A percentile compares a stretch with the other conserved stretches of the same genome.
Evolutionary conservation across 2,329 filamentous ascomycete genomes (phyloP).

Genomic region (Pseudogymnoascus sp.): DNA sequence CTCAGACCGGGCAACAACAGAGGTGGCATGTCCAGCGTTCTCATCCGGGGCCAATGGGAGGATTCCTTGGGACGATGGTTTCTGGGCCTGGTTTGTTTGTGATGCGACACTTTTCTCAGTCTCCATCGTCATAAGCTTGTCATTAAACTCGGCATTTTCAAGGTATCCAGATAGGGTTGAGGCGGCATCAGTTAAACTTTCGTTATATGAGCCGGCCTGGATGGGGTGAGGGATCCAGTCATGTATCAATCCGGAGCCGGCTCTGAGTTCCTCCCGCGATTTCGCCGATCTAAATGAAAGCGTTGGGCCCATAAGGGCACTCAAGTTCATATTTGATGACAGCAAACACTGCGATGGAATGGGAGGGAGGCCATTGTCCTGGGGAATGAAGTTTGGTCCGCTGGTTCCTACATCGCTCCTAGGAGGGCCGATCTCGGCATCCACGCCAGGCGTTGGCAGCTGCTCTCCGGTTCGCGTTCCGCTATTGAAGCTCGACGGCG

Average conservation of each 20-base stretch:
- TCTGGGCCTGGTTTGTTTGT: neutral
- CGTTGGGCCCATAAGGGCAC: constrained; percentile 22
- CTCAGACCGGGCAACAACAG: neutral
- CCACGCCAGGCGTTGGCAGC: neutral
- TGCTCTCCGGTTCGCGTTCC: neutral
- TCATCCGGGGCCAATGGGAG: neutral
- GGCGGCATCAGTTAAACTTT: constrained; percentile 11
- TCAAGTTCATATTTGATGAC: constrained; percentile 27
- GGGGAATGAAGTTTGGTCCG: constrained; percentile 21
- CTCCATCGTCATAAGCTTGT: neutral
- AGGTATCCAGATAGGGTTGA: neutral
- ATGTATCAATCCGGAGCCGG: neutral
- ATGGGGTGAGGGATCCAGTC: constrained; percentile 8
- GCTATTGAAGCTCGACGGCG: neutral
- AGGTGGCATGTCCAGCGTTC: neutral
- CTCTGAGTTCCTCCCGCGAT: neutral
- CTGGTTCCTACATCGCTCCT: constrained; percentile 14
- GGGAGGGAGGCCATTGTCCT: constrained; percentile 25
- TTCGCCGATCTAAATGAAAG: constrained; percentile 14
- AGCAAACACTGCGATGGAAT: constrained; percentile 32
- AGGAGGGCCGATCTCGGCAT: neutral
- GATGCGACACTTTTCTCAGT: neutral
- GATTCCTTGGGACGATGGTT: neutral
- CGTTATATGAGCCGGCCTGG: constrained; percentile 15
- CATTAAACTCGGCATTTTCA: constrained; percentile 1